A percentile compares a stretch with the other conserved stretches of the same genome.
phyloP scores from a whole-genome alignment of 495 filamentous ascomycete genomes.

The Gamarada debralockiae region DNA sequence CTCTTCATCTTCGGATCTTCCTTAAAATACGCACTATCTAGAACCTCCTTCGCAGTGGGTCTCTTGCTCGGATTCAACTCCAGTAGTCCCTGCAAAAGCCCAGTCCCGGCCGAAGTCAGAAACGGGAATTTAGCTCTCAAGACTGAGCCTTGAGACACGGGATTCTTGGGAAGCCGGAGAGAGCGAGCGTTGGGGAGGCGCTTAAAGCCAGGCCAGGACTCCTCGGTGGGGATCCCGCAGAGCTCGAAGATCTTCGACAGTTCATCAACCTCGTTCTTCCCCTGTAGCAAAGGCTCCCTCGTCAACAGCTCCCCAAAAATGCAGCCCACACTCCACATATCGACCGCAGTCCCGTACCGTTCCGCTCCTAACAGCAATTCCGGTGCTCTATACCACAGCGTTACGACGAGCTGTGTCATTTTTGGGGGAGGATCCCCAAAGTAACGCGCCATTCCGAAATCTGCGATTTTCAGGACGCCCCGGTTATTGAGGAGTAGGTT shows the following conservation, averaged over 20 bases:
- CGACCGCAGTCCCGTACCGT: conserved; percentile 72
- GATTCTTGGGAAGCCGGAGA: conserved; percentile 64
- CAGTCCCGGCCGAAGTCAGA: conserved; percentile 69
- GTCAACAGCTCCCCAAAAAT: conserved; percentile 91
- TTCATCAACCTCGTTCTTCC: conserved; percentile 93
- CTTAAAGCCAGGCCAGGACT: conserved; percentile 82
- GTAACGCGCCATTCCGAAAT: conserved; percentile 97
- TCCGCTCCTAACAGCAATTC: conserved; percentile 83
- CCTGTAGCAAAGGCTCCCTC: conserved; percentile 81
- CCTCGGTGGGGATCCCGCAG: conserved; percentile 83
- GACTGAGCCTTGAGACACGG: conserved; percentile 36
- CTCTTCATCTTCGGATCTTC: conserved; percentile 87
- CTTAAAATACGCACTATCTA: conserved; percentile 78
- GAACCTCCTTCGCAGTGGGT: conserved; percentile 63
- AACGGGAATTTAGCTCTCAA: conserved; percentile 76
- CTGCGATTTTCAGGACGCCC: conserved; percentile 91
- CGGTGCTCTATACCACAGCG: conserved; percentile 93
- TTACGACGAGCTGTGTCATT: conserved; percentile 91
- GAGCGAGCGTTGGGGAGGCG: conserved; percentile 86
- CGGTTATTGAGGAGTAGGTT: conserved; percentile 96
- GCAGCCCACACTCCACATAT: conserved; percentile 96
- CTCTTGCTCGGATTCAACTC: conserved; percentile 69
- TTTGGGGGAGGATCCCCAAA: conserved; percentile 78
- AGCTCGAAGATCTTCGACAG: conserved; percentile 73
- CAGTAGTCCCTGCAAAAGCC: conserved; percentile 65